Evolutionary conservation across 2,329 filamentous ascomycete species (phyloP).

Genomic region (Trichoderma sp.): DNA sequence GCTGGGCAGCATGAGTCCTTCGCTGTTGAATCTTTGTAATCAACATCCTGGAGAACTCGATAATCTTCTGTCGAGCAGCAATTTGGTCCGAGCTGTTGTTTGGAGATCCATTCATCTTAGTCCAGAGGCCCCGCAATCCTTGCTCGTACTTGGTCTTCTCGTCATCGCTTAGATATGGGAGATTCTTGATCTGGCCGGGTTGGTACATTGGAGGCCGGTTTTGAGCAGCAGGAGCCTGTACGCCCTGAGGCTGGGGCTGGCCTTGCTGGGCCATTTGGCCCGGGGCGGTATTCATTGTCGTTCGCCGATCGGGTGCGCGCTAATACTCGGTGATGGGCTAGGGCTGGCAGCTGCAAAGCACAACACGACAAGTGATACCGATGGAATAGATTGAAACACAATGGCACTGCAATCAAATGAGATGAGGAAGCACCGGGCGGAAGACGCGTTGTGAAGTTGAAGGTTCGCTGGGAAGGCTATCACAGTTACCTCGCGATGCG

Average conservation of each 20-base stretch:
- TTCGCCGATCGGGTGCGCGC: background rate
- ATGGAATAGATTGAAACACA: background rate
- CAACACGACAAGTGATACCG: background rate
- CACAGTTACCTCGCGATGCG: background rate
- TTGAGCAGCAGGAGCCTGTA: conserved; percentile 29
- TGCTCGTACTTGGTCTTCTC: conserved; percentile 62
- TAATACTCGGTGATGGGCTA: background rate
- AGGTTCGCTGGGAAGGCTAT: conserved; percentile 9
- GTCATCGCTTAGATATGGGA: conserved; percentile 52
- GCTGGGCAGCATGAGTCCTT: conserved; percentile 39
- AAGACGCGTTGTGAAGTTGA: conserved; percentile 14
- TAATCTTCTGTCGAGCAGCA: conserved; percentile 57
- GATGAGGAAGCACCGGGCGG: background rate
- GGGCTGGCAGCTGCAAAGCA: background rate
- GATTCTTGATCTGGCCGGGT: conserved; percentile 53
- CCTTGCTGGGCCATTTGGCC: conserved; percentile 30
- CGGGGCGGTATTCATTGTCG: conserved; percentile 31
- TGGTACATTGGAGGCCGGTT: conserved; percentile 47
- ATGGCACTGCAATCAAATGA: background rate
- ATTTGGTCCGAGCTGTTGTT: conserved; percentile 51
- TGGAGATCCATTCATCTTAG: conserved; percentile 49
- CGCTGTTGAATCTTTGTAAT: conserved; percentile 51
- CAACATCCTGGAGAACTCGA: conserved; percentile 62
- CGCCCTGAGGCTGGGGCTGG: conserved; percentile 29
- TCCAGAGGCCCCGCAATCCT: conserved; percentile 57